Conservation (phyloP, 495 filamentous ascomycete species). For the Ramalina intermedia region DNA sequence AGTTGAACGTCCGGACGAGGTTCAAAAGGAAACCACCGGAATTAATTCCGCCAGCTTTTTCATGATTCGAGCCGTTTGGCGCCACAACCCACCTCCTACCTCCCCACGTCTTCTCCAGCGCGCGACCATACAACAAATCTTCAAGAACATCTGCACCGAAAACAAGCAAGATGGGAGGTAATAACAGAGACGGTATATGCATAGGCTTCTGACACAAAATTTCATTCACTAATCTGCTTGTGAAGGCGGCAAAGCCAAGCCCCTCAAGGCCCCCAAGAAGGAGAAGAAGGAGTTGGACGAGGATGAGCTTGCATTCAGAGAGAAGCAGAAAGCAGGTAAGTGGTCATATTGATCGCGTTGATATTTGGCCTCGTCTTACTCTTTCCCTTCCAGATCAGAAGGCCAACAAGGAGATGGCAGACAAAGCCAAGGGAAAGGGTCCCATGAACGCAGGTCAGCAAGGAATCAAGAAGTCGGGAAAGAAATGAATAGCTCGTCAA, state of each 20-base stretch:
- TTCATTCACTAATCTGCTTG: not conserved
- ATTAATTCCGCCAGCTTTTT: not conserved
- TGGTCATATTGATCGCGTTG: not conserved
- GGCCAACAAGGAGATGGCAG: constrained; percentile 58
- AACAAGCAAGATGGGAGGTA: constrained; percentile 42
- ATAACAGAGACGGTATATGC: constrained; percentile 47
- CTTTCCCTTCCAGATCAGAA: constrained; percentile 45
- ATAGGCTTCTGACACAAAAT: not conserved
- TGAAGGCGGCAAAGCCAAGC: constrained; percentile 72
- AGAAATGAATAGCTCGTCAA: constrained; percentile 42
- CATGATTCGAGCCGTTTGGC: not conserved
- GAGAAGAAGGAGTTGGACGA: constrained; percentile 59
- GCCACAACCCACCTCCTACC: not conserved
- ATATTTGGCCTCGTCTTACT: not conserved
- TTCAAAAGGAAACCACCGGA: too few relatives aligned
- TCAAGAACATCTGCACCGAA: not conserved
- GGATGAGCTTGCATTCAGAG: constrained; percentile 58
- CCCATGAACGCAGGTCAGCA: constrained; percentile 61
- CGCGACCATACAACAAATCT: not conserved
- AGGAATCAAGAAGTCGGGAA: constrained; percentile 84
- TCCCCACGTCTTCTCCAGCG: not conserved
- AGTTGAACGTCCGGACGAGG: too few relatives aligned
- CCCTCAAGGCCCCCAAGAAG: constrained; percentile 71
- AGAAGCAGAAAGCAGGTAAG: constrained; percentile 62
- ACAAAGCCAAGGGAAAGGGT: constrained; percentile 44